These are phyloP conservation scores for Xylaria sp. DNA, from an alignment of 2,329 filamentous ascomycete species.

Conservation along the genomic window DNA sequence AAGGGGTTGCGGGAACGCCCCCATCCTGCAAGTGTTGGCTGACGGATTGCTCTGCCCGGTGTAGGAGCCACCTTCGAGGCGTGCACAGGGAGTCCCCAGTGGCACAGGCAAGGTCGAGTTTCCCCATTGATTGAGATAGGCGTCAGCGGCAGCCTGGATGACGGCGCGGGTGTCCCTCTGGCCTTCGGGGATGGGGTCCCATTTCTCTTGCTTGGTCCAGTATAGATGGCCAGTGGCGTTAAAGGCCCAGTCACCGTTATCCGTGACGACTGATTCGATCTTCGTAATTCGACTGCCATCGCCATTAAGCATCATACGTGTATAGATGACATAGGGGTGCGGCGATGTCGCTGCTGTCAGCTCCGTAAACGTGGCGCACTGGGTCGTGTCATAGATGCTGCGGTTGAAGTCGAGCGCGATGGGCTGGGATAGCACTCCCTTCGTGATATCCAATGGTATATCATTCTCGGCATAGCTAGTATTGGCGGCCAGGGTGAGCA, in stretches of 20 bases:
- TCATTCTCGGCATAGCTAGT: constrained; percentile 52
- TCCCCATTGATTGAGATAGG: constrained; percentile 48
- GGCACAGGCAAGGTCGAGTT: constrained; percentile 44
- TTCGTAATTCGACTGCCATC: constrained; percentile 42
- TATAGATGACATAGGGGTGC: constrained; percentile 51
- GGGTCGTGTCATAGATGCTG: constrained; percentile 51
- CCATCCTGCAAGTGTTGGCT: constrained; percentile 47
- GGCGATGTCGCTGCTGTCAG: constrained; percentile 50
- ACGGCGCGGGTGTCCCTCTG: constrained; percentile 46
- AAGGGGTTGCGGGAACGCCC: constrained; percentile 47
- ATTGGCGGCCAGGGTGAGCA: constrained; percentile 36
- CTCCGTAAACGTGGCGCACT: constrained; percentile 57
- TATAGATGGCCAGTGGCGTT: constrained; percentile 47
- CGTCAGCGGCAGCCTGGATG: constrained; percentile 49
- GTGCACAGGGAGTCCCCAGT: constrained; percentile 48
- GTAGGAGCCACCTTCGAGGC: constrained; percentile 49
- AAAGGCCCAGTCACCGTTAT: constrained; percentile 50
- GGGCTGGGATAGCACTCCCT: constrained; percentile 46
- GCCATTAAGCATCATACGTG: constrained; percentile 46
- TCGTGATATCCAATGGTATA: constrained; percentile 39
- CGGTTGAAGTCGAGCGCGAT: constrained; percentile 52
- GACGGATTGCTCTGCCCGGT: constrained; percentile 40
- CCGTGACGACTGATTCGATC: constrained; percentile 48
- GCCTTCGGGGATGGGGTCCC: constrained; percentile 47
- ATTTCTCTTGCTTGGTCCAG: constrained; percentile 48